A percentile compares a stretch with the other conserved stretches of the same genome.
Evolutionary conservation across 192 early-diverging fungal species (phyloP).

Genomic region (Linnemannia hyalina): DNA sequence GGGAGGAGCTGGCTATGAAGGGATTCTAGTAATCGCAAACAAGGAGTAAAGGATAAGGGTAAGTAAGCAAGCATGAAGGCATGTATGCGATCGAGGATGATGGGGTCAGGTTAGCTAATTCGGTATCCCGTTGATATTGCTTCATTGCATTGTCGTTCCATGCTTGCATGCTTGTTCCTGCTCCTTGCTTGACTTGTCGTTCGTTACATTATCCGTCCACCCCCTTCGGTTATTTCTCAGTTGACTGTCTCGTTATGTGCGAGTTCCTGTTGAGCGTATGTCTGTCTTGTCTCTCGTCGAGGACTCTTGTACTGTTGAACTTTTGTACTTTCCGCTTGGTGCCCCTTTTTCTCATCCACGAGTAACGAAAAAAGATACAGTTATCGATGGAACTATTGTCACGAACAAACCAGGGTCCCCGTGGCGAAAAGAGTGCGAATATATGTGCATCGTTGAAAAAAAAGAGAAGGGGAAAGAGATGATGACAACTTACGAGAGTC

Average conservation of each 20-base stretch:
- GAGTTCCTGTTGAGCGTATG: background rate
- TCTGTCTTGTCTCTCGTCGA: background rate
- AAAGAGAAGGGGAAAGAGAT: background rate
- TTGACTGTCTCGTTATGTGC: background rate
- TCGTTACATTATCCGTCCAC: background rate
- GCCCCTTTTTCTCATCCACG: background rate
- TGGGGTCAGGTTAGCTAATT: background rate
- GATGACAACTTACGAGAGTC: slow-evolving; percentile 43
- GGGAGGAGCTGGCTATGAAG: slow-evolving; percentile 39
- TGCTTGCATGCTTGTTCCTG: background rate
- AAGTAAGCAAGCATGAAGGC: background rate
- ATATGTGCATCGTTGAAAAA: background rate
- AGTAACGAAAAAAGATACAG: background rate
- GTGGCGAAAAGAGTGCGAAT: background rate
- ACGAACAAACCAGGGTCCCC: background rate
- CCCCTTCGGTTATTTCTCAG: background rate
- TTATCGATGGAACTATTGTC: background rate
- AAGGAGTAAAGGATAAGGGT: background rate
- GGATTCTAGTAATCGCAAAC: slow-evolving; percentile 14
- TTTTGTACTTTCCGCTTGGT: background rate
- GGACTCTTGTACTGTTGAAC: background rate
- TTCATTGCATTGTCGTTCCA: background rate
- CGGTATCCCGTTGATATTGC: background rate
- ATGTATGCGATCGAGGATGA: background rate
- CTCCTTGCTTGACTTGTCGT: background rate